A percentile compares a stretch with the other conserved stretches of the same genome.
phyloP scores from a whole-genome alignment of 805 yeast species.

The Debaryomyces castellii region DNA sequence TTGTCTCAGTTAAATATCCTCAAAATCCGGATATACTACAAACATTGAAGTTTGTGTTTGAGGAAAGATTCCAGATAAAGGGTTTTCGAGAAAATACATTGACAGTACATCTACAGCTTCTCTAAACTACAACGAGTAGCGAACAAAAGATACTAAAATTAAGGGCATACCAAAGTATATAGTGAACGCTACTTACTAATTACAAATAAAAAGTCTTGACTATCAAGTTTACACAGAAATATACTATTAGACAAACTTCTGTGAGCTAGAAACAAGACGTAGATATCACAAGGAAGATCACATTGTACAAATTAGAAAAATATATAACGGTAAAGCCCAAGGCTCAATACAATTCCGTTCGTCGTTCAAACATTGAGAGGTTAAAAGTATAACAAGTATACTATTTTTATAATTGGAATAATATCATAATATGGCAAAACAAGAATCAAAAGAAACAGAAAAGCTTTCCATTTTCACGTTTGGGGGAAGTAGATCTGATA shows the following conservation, averaged over 20 bases:
- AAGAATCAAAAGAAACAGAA: not conserved
- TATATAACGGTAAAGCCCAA: not conserved
- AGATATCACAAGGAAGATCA: not conserved
- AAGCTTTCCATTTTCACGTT: slow-evolving; percentile 6
- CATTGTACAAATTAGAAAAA: not conserved
- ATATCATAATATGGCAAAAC: not conserved
- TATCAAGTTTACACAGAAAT: not conserved
- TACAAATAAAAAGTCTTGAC: not conserved
- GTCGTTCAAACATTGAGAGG: not conserved
- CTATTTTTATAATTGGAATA: not conserved
- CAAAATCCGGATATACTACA: not conserved
- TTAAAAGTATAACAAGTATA: not conserved
- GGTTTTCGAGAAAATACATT: not conserved
- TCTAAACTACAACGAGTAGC: not conserved
- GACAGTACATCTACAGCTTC: not conserved
- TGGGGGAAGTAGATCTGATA: not conserved
- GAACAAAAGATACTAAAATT: not conserved
- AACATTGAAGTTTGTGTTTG: not conserved
- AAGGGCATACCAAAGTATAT: not conserved
- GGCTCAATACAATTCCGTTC: not conserved
- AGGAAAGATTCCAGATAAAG: not conserved
- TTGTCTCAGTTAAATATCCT: not conserved
- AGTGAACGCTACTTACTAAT: not conserved
- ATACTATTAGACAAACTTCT: not conserved
- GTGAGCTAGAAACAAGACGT: not conserved